phyloP scores from a whole-genome alignment of 106 monocot genomes.

The Dendrobium chrysotoxum region DNA sequence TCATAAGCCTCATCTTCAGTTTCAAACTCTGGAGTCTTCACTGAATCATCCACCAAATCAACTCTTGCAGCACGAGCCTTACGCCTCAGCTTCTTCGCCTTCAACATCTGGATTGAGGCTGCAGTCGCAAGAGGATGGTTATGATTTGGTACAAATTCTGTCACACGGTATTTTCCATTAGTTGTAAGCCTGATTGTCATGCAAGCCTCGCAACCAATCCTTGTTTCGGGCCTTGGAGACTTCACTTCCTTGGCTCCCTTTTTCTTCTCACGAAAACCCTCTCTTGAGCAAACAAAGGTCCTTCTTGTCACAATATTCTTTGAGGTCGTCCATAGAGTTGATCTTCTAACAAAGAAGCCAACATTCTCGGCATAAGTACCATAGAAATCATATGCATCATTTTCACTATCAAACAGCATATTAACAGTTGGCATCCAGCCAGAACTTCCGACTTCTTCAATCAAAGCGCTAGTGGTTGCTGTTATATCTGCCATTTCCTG shows the following conservation, averaged over 20 bases:
- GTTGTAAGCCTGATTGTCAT: constrained; percentile 60
- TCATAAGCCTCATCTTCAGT: constrained; percentile 69
- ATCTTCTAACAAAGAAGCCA: constrained; percentile 65
- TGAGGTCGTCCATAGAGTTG: constrained; percentile 57
- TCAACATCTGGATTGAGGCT: constrained; percentile 42
- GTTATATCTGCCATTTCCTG: constrained; percentile 7
- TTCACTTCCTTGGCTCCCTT: constrained; percentile 54
- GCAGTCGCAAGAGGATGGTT: constrained; percentile 50
- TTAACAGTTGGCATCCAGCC: constrained; percentile 37
- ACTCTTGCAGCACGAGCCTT: constrained; percentile 51
- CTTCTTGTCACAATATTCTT: constrained; percentile 67
- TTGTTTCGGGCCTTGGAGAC: constrained; percentile 49
- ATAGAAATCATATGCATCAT: constrained; percentile 67
- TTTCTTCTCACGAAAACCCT: constrained; percentile 69
- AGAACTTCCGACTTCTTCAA: constrained; percentile 12
- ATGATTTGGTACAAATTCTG: constrained; percentile 54
- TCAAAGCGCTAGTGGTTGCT: background rate
- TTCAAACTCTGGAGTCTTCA: constrained; percentile 56
- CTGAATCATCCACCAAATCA: constrained; percentile 55
- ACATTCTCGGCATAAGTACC: constrained; percentile 52
- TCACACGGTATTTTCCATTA: constrained; percentile 62
- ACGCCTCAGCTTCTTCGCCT: constrained; percentile 48
- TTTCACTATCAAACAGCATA: constrained; percentile 68
- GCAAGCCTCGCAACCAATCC: constrained; percentile 63
- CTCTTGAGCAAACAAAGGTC: constrained; percentile 69